Percentiles rank a stretch among this genome's conserved stretches.
Conservation (phyloP, 495 filamentous ascomycete species). For the Pyrenopolyporus hunteri region DNA sequence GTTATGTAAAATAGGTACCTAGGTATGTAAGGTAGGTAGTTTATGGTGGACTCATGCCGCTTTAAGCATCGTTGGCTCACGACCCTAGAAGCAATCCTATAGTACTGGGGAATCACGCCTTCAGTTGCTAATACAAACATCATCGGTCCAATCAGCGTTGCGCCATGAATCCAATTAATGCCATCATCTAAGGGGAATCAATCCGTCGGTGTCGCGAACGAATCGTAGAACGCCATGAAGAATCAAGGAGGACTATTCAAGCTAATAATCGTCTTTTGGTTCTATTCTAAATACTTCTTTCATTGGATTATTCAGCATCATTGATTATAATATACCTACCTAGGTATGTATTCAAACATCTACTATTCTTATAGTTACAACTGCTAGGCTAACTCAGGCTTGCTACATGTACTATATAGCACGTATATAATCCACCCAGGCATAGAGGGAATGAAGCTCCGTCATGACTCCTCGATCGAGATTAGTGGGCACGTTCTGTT, state of each 20-base stretch:
- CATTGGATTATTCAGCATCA: no score
- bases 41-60: constrained; percentile 12
- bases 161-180: not conserved
- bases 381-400: no score
- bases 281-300: no score
- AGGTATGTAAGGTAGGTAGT: not conserved
- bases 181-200: not conserved
- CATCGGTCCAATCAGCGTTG: not conserved
- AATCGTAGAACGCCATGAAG: no score
- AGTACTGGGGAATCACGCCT: constrained; percentile 15
- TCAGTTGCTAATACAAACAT: not conserved
- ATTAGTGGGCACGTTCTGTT: not conserved
- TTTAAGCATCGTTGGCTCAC: constrained; percentile 2
- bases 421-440: not conserved
- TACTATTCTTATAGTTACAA: no score
- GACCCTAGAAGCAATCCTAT: not conserved
- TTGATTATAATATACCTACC: no score
- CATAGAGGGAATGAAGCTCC: not conserved
- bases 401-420: not conserved
- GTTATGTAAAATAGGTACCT: no score
- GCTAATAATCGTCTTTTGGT: no score
- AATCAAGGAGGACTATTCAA: not conserved
- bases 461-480: constrained; percentile 32
- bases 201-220: not conserved
- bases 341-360: no score